Conservation (phyloP, 352 stramenopile genomes). For the Phytophthora colocasiae region DNA sequence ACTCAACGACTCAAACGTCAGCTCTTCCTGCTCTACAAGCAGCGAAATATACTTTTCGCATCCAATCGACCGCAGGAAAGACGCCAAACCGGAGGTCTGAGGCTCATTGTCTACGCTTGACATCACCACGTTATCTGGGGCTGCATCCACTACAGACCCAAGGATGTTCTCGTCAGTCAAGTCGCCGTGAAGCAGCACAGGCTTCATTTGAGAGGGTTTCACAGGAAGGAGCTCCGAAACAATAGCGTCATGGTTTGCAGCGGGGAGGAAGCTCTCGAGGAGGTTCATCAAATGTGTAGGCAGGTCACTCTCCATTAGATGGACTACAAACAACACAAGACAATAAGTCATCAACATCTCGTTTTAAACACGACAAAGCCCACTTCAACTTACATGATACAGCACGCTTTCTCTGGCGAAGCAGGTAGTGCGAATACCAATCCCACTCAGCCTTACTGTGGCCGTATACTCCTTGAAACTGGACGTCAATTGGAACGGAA, state of each 20-base stretch:
- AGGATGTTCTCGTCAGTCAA: constrained; percentile 90
- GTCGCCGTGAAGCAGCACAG: constrained; percentile 82
- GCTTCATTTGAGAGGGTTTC: constrained; percentile 24
- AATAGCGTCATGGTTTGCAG: constrained; percentile 36
- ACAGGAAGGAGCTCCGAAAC: constrained; percentile 50
- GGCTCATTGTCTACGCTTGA: constrained; percentile 13
- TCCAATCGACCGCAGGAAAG: constrained; percentile 49
- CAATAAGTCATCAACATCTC: constrained; percentile 7
- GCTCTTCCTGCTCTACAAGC: constrained; percentile 64
- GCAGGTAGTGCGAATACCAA: constrained; percentile 86
- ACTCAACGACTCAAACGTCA: constrained; percentile 56
- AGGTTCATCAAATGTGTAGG: constrained; percentile 65
- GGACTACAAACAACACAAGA: constrained; percentile 45
- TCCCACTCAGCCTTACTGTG: constrained; percentile 75
- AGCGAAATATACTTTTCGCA: constrained; percentile 63
- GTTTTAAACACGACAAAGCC: not conserved
- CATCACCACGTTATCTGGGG: constrained; percentile 7
- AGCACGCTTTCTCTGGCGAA: constrained; percentile 65
- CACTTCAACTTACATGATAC: constrained; percentile 66
- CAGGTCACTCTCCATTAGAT: constrained; percentile 62
- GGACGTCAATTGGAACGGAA: constrained; percentile 51
- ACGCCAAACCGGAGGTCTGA: constrained; percentile 29
- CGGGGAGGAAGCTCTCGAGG: constrained; percentile 69
- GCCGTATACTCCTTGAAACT: constrained; percentile 59
- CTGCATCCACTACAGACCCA: constrained; percentile 35